A percentile compares a stretch with the other conserved stretches of the same genome.
phyloP scores from a whole-genome alignment of 225 moss, liverwort and hornwort species.

The Bryum argenteum region DNA sequence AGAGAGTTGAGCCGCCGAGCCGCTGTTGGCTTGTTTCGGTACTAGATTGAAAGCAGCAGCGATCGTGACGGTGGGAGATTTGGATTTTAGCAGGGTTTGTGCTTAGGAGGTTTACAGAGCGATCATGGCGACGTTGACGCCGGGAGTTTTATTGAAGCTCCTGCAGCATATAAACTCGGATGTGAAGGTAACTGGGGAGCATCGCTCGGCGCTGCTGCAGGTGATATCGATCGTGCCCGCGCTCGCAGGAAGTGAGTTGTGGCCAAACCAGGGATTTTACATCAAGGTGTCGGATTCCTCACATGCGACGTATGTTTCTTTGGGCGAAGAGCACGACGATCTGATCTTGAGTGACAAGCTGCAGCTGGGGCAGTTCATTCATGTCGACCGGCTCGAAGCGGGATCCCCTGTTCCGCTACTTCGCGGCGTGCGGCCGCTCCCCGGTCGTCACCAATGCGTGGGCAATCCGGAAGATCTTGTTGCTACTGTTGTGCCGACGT shows the following conservation, averaged over 20 bases:
- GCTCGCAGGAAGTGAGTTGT: constrained; percentile 59
- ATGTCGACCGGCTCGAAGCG: constrained; percentile 58
- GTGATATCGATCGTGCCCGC: constrained; percentile 66
- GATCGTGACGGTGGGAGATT: background rate
- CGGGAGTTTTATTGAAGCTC: constrained; percentile 62
- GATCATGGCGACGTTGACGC: constrained; percentile 56
- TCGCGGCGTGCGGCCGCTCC: constrained; percentile 56
- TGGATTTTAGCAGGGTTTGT: background rate
- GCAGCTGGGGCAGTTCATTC: constrained; percentile 65
- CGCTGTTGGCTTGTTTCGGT: background rate
- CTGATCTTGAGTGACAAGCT: constrained; percentile 62
- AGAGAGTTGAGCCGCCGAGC: constrained; percentile 34
- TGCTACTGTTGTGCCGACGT: constrained; percentile 48
- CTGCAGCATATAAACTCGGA: constrained; percentile 58
- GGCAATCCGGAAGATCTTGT: constrained; percentile 62
- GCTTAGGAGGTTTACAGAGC: background rate
- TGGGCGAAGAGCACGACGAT: constrained; percentile 63
- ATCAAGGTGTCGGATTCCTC: constrained; percentile 65
- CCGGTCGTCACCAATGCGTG: constrained; percentile 62
- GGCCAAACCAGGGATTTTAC: constrained; percentile 67
- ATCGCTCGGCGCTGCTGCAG: constrained; percentile 59
- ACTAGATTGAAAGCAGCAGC: background rate
- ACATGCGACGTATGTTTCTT: constrained; percentile 57
- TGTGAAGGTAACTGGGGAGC: constrained; percentile 62
- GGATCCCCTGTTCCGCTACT: constrained; percentile 61